Base-by-base conservation (phyloP, 164 flowering plant species). In the Tinospora cordifolia region DNA sequence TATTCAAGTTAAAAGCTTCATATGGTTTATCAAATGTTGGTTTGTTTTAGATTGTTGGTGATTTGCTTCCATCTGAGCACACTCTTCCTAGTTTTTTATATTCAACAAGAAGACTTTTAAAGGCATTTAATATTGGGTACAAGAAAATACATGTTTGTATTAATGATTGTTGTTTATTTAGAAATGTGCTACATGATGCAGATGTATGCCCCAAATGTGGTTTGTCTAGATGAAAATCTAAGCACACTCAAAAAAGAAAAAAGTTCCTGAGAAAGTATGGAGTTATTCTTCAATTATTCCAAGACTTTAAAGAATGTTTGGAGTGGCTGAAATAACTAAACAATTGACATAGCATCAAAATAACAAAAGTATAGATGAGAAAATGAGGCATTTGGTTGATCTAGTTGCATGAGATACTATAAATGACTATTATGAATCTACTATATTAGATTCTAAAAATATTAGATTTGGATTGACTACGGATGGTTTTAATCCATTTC, bases 361-460 rank as follows among this genome's bases (percentile, higher is more conserved):
- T 38, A 25, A 44, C 2, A 26, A 26, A 0, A 40, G 30, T 5
- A 26, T 2, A 2, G 39, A 12, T 19, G 65, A 36, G 8, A 24
- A 21, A 8, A 70, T 70, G 72, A 15, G 66, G 17, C 67, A 70
- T 63, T 67, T 59, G 25, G 41, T 14, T 6, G 72, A 70, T 26
- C 62, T 60, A 15, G 1, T 40, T 14, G 4, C 14, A 22, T 62
- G 72, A 58, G 17, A 62, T 4, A 10, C 25, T 3, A 11, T 62
- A 12, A 34, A 70, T 24, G 46, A 8, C 0, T n/a, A 14, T 3
- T 57, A 22, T 19, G 47, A n/a, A 22, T 46, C n/a, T 21, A 38
- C 59, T 59, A 17, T 22, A 0, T 25, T 10, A 0, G 65, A 69
- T 4, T 17, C 47, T 8, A 25, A 36, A 0, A 69, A 69, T 39